Evolutionary conservation across 768 basidiomycete species (phyloP).

Genomic region (Austroboletus eburneus): DNA sequence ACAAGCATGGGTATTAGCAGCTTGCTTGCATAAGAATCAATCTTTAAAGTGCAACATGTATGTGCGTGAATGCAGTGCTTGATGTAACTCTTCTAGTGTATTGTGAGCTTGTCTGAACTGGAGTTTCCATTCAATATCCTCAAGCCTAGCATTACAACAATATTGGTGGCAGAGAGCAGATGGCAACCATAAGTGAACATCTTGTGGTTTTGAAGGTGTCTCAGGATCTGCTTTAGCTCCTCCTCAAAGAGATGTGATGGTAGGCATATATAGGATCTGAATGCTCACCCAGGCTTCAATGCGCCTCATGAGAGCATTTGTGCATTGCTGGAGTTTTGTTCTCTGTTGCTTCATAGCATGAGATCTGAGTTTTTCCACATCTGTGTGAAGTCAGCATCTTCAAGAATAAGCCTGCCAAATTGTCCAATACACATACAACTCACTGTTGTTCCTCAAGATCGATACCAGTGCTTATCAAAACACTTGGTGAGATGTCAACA

Average conservation of each 20-base stretch:
- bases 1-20: neutral
- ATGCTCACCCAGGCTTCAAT: slow-evolving; percentile 28
- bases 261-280: slow-evolving; percentile 31
- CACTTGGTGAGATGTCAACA: slow-evolving; percentile 11
- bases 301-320: slow-evolving; percentile 16
- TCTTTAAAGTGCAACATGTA: slow-evolving; percentile 1
- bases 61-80: neutral
- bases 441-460: slow-evolving; percentile 24
- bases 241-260: neutral
- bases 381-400: neutral
- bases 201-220: neutral
- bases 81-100: neutral
- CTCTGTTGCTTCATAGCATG: slow-evolving; percentile 29
- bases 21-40: neutral
- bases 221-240: neutral
- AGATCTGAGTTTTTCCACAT: neutral
- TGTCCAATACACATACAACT: neutral
- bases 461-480: slow-evolving; percentile 10
- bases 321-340: slow-evolving; percentile 25
- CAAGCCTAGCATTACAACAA: neutral
- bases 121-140: slow-evolving; percentile 4
- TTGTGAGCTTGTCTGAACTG: neutral
- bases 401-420: neutral
- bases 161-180: neutral
- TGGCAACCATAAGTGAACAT: neutral